Evolutionary conservation across 1,284 basidiomycete genomes (phyloP).

Genomic region (Pyrrhoderma noxium): DNA sequence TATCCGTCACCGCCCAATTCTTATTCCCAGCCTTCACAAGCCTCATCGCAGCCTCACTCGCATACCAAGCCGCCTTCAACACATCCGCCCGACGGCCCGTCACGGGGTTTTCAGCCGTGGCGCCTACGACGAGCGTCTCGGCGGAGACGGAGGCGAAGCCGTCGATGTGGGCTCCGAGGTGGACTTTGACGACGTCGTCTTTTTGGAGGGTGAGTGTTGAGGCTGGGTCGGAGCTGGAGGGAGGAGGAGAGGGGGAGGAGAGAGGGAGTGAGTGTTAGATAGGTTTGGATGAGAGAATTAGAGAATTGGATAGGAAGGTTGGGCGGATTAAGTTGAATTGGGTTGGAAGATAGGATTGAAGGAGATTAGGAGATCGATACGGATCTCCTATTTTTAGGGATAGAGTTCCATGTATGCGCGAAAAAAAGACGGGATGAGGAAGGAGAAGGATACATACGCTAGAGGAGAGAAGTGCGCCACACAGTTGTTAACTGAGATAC

Average conservation of each 20-base stretch:
- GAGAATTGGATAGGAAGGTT: not conserved
- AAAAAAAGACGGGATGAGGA: conserved; percentile 15
- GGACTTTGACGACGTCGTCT: conserved; percentile 92
- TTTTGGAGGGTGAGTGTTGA: conserved; percentile 67
- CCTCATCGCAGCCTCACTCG: conserved; percentile 86
- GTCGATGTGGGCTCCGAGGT: conserved; percentile 95
- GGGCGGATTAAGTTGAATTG: too few relatives aligned
- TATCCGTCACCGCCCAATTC: conserved; percentile 93
- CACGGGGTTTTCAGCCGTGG: conserved; percentile 63
- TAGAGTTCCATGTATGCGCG: not conserved
- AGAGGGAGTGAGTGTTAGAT: not conserved
- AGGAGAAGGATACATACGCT: conserved; percentile 39
- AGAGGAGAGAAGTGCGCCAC: conserved; percentile 80
- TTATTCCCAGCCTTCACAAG: conserved; percentile 84
- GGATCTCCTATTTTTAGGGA: too few relatives aligned
- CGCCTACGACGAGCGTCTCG: conserved; percentile 86
- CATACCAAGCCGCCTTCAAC: conserved; percentile 88
- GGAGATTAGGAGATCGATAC: too few relatives aligned
- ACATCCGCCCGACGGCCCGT: conserved; percentile 86
- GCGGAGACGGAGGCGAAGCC: conserved; percentile 85
- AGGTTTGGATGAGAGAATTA: conserved; percentile 1
- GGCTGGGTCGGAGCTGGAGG: conserved; percentile 58
- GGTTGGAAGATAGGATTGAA: too few relatives aligned
- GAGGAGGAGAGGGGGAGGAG: not conserved
- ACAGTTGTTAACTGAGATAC: conserved; percentile 86